Evolutionary conservation across 2,329 filamentous ascomycete species (phyloP).

Genomic region (Aspergillus novoparasiticus): DNA sequence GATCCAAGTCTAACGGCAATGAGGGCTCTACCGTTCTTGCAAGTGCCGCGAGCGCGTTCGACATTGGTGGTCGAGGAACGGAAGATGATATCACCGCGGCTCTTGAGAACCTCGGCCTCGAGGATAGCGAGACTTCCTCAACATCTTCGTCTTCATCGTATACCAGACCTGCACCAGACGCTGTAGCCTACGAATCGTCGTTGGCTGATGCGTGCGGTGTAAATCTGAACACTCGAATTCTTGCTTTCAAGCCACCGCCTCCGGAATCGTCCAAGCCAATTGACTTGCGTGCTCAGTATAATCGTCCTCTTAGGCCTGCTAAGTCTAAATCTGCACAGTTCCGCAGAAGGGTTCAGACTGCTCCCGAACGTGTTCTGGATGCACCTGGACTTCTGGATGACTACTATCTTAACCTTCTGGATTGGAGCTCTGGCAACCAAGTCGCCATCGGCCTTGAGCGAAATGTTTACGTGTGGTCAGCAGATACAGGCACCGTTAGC

Average conservation of each 20-base stretch:
- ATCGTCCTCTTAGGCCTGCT: slow-evolving; percentile 84
- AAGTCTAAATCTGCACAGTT: slow-evolving; percentile 78
- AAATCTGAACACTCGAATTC: slow-evolving; percentile 89
- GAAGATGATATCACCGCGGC: slow-evolving; percentile 78
- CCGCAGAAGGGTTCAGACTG: slow-evolving; percentile 87
- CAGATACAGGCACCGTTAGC: slow-evolving; percentile 85
- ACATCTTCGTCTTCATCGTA: slow-evolving; percentile 62
- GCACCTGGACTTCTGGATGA: slow-evolving; percentile 95
- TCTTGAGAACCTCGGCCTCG: slow-evolving; percentile 76
- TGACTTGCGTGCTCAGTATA: slow-evolving; percentile 96
- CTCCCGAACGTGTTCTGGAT: slow-evolving; percentile 93
- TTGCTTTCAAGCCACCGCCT: slow-evolving; percentile 97
- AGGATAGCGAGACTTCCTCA: slow-evolving; percentile 67
- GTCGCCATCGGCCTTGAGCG: slow-evolving; percentile 97
- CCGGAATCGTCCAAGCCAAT: slow-evolving; percentile 98
- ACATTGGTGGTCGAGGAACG: slow-evolving; percentile 61
- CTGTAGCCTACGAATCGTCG: slow-evolving; percentile 88
- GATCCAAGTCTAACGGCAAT: slow-evolving; percentile 69
- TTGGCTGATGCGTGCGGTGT: slow-evolving; percentile 90
- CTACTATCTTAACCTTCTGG: slow-evolving; percentile 97
- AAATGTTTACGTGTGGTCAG: slow-evolving; percentile 98
- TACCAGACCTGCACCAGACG: slow-evolving; percentile 80
- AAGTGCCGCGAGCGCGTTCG: slow-evolving; percentile 68
- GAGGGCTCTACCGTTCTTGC: slow-evolving; percentile 78
- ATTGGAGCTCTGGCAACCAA: slow-evolving; percentile 98